phyloP scores from a whole-genome alignment of 2,329 filamentous ascomycete genomes.

The Aspergillus aculeatus region DNA sequence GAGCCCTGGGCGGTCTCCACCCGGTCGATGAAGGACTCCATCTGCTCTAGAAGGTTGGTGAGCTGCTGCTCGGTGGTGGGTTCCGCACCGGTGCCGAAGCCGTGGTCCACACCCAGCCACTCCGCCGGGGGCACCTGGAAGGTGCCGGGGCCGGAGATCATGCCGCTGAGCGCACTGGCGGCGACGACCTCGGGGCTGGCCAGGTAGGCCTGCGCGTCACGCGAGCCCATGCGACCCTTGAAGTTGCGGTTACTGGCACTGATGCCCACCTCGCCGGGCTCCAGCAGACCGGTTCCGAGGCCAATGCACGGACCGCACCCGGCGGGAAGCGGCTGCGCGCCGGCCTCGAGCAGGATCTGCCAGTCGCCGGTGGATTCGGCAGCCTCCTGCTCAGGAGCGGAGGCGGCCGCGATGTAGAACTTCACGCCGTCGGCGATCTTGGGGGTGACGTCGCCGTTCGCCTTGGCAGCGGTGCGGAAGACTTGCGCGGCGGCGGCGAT shows the following conservation, averaged over 20 bases:
- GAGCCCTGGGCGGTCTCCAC: slow-evolving; percentile 45
- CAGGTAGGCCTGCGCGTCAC: slow-evolving; percentile 78
- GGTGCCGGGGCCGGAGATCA: slow-evolving; percentile 65
- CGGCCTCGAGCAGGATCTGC: slow-evolving; percentile 77
- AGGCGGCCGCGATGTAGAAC: slow-evolving; percentile 89
- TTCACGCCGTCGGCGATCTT: slow-evolving; percentile 74
- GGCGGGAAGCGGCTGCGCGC: slow-evolving; percentile 68
- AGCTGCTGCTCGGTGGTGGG: slow-evolving; percentile 67
- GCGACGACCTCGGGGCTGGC: slow-evolving; percentile 89
- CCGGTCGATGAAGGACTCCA: slow-evolving; percentile 69
- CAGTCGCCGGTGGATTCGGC: slow-evolving; percentile 83
- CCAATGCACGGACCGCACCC: slow-evolving; percentile 87
- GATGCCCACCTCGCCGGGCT: slow-evolving; percentile 84
- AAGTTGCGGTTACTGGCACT: slow-evolving; percentile 84
- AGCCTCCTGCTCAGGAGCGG: slow-evolving; percentile 68
- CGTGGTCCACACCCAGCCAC: slow-evolving; percentile 52
- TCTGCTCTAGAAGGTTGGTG: slow-evolving; percentile 65
- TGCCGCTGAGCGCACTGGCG: slow-evolving; percentile 70
- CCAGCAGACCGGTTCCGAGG: slow-evolving; percentile 73
- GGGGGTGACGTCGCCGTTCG: slow-evolving; percentile 60
- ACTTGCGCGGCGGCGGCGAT: slow-evolving; percentile 78
- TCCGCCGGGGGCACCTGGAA: slow-evolving; percentile 68
- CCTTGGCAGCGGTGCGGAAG: slow-evolving; percentile 71
- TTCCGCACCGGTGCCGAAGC: slow-evolving; percentile 62
- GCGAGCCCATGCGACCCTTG: slow-evolving; percentile 84